Evolutionary conservation across 2,329 filamentous ascomycete species (phyloP), one percentile per base, ranked within the genome.

Genomic region (Lasiodiplodia sp.): DNA sequence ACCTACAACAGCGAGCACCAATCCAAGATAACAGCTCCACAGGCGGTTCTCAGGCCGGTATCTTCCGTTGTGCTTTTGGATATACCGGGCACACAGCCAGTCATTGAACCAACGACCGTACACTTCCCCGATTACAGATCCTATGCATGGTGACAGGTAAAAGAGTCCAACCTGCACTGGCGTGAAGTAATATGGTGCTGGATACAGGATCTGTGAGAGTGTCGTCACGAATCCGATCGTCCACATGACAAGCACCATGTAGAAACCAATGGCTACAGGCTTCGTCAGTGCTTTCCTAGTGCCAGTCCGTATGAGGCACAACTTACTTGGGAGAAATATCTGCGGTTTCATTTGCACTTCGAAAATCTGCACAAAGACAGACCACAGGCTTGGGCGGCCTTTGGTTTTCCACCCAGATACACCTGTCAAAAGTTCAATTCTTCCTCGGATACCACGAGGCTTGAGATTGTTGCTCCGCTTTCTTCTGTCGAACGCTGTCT

Each of bases 101-200:
- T 79, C 77, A 66, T 79, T 79, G 71, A 78, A 78, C 71, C 75
- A 78, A 66, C 79, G 75, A 47, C 78, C 78, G 67, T 75, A 78
- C 21, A 73, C 34, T 68, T 78, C 76, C 18, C 76, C 77, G 28
- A 78, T 49, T 7, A 73, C 28, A 31, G 76, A 76, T 8, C 76
- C 78, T 25, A 80, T 72, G 38, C 78, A 75, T 3, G 78, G 77
- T 2, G 78, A 75, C 47, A 80, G 72, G 70, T 75, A 78, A 16
- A 77, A 71, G 21, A 73, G 73, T 8, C 77, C 77, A 37, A 76
- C 69, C 11, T 72, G 73, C 49, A 69, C 66, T 16, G 65, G 40
- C 16, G 38, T 56, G 18, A 67, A 51, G n/a, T 18, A 31, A 21
- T 60, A 28, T 5, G 72, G 72, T 28, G 72, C 71, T 23, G 73